Evolutionary conservation across 2,329 filamentous ascomycete genomes (phyloP).

Genomic region (Epichloe sp.): DNA sequence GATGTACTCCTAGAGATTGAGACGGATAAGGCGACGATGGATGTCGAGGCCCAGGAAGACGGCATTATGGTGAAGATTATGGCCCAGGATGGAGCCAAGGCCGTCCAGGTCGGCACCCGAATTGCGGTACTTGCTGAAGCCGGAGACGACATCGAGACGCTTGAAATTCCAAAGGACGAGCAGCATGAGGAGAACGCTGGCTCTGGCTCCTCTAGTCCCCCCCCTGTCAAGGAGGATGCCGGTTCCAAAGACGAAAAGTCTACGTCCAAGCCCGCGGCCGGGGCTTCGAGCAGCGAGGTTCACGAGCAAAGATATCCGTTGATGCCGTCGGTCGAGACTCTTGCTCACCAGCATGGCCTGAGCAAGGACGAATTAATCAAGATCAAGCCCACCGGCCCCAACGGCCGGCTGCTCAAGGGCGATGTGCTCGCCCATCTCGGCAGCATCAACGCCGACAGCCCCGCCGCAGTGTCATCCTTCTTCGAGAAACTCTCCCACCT

Average conservation of each 20-base stretch:
- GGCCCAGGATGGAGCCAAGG: slow-evolving; percentile 59
- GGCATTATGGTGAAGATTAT: slow-evolving; percentile 77
- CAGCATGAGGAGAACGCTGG: slow-evolving; percentile 23
- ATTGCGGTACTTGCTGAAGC: slow-evolving; percentile 75
- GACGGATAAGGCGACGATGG: slow-evolving; percentile 91
- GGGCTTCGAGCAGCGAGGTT: slow-evolving; percentile 31
- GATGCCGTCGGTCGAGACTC: slow-evolving; percentile 69
- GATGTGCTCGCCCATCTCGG: slow-evolving; percentile 88
- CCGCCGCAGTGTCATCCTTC: slow-evolving; percentile 54
- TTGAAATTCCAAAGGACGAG: slow-evolving; percentile 65
- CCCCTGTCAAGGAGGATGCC: slow-evolving; percentile 12
- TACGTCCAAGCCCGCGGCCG: slow-evolving; percentile 40
- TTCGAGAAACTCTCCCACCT: slow-evolving; percentile 70
- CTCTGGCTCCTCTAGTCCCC: background rate
- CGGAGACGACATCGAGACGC: slow-evolving; percentile 61
- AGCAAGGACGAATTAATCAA: slow-evolving; percentile 61
- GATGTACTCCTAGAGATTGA: slow-evolving; percentile 87
- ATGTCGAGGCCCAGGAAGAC: slow-evolving; percentile 85
- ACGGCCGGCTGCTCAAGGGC: slow-evolving; percentile 82
- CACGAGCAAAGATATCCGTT: slow-evolving; percentile 59
- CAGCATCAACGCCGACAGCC: slow-evolving; percentile 57
- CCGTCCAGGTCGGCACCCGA: slow-evolving; percentile 61
- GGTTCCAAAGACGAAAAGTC: slow-evolving; percentile 3
- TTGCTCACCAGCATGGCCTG: slow-evolving; percentile 69
- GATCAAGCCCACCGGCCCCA: slow-evolving; percentile 79